A percentile compares a stretch with the other conserved stretches of the same genome.
These are phyloP conservation scores for Incumbomyces lentus DNA, from an alignment of 2,329 filamentous ascomycete species.

Conservation along the genomic window DNA sequence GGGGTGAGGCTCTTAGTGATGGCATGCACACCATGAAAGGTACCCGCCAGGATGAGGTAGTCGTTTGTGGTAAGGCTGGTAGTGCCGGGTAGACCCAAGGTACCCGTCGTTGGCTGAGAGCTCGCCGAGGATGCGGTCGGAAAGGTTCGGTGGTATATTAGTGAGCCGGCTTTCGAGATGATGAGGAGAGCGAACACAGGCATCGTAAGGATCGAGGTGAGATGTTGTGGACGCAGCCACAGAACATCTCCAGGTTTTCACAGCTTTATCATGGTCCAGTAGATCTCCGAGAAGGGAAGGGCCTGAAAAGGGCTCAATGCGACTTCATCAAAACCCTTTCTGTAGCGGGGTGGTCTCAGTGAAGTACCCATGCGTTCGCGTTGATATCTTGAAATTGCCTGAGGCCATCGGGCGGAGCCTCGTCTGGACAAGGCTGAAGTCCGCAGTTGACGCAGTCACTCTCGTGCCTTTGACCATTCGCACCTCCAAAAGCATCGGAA, in stretches of 20 bases:
- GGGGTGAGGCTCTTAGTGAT: slow-evolving; percentile 49
- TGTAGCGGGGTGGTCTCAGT: no score
- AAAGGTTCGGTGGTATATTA: slow-evolving; percentile 94
- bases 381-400: no score
- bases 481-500: no score
- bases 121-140: slow-evolving; percentile 43
- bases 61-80: slow-evolving; percentile 89
- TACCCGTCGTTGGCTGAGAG: slow-evolving; percentile 46
- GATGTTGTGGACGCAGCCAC: background rate
- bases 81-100: slow-evolving; percentile 42
- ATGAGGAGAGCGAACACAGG: slow-evolving; percentile 90
- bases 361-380: no score
- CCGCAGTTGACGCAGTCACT: slow-evolving; percentile 3
- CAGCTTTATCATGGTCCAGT: background rate
- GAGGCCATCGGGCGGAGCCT: background rate
- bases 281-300: background rate
- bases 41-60: slow-evolving; percentile 90
- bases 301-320: background rate
- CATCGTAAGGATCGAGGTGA: slow-evolving; percentile 27
- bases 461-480: background rate
- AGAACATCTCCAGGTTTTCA: background rate
- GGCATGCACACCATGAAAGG: slow-evolving; percentile 77
- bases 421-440: background rate
- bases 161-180: slow-evolving; percentile 95
- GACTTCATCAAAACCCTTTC: no score